Evolutionary conservation across 352 stramenopile species (phyloP), one percentile per base, ranked within the genome.

Genomic region (Globisporangium mamillatum): DNA sequence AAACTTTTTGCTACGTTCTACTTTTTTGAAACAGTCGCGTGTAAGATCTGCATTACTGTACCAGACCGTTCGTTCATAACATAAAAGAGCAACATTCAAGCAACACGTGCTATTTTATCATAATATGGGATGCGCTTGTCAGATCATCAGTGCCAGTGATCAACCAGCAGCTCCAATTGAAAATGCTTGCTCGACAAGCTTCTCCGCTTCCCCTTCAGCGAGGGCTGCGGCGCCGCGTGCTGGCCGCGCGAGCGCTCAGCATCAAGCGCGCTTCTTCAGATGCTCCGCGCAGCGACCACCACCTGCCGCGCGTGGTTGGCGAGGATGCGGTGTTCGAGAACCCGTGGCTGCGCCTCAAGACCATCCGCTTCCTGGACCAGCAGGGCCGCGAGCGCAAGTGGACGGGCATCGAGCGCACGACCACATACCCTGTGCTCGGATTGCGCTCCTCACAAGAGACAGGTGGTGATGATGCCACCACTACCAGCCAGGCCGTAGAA

Each of bases 291-390:
- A 50, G 32, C 56, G 36, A 12, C 32, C 18, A 16, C 29, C 60
- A 61, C 29, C 66, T 87, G 18, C 80, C 81, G 52, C 77, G 81
- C 24, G 73, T 90, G n/a, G 52, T 88, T 1, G 75, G 67, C 18
- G 74, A 89, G 67, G 67, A 86, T 34, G 81, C 74, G 5, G 52
- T 90, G n/a, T 92, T 85, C 62, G 79, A 90, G 67, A 90, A 90
- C 55, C 74, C 74, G 62, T 92, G 80, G 56, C 34, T 71, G 44
- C 66, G 66, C 0, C 72, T 91, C 56, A 92, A 92, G 69, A 72
- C 72, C 50, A 92, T 91, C 41, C 75, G 77, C 14, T 92, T 88
- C 66, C 72, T 92, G 48, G 81, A 92, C 59, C 64, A 75, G 4
- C 58, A 64, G 12, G 82, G 82, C 41, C 72, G 60, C 29, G 75